phyloP scores from a whole-genome alignment of 768 basidiomycete species.

The Lentinula raphanica region DNA sequence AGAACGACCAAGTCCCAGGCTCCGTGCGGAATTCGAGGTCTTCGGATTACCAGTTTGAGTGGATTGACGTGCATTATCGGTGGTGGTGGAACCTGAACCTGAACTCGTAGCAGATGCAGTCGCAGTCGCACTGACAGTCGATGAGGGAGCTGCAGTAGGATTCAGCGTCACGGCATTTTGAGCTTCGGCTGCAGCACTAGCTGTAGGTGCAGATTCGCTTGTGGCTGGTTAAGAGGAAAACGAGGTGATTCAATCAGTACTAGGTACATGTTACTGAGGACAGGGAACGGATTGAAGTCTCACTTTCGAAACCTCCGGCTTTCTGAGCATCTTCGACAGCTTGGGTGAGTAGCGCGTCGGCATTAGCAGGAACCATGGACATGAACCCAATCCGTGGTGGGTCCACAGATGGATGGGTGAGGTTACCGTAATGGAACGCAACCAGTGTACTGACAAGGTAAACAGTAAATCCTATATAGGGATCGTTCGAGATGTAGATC shows the following conservation, averaged over 20 bases:
- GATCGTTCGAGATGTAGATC: neutral
- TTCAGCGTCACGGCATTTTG: conserved; percentile 14
- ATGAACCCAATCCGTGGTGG: conserved; percentile 65
- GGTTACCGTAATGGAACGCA: conserved; percentile 68
- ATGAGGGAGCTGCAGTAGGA: neutral
- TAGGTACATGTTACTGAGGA: neutral
- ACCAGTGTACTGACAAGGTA: conserved; percentile 59
- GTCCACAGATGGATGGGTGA: conserved; percentile 60
- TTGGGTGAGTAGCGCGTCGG: conserved; percentile 29
- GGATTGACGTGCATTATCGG: no score
- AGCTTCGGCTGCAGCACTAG: conserved; percentile 20
- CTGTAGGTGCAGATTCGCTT: conserved; percentile 30
- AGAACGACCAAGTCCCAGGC: neutral
- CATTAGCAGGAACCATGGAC: conserved; percentile 56
- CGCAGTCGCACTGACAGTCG: neutral
- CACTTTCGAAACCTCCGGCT: conserved; percentile 36
- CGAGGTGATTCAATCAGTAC: neutral
- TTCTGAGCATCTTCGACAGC: conserved; percentile 31
- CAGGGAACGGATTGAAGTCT: neutral
- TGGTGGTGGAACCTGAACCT: no score
- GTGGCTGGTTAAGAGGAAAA: conserved; percentile 21
- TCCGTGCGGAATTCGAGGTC: neutral
- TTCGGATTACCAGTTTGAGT: no score
- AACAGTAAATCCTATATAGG: no score
- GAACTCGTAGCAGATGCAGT: neutral